A percentile compares a stretch with the other conserved stretches of the same genome.
Conservation (phyloP, 306 rosid species). For the Acacia melanoxylon region DNA sequence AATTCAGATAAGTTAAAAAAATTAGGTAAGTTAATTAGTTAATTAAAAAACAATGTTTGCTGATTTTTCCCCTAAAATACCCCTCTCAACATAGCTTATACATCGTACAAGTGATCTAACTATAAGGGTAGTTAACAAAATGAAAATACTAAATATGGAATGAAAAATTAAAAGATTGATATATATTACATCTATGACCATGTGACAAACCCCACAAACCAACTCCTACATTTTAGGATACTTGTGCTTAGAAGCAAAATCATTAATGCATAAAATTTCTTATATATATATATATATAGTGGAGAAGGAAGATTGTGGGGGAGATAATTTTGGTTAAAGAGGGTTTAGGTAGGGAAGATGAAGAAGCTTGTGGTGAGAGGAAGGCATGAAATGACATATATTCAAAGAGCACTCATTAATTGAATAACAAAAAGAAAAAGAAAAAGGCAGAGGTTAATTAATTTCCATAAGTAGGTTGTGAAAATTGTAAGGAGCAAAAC, state of each 20-base stretch:
- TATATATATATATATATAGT: too few relatives aligned
- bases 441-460: slow-evolving; percentile 11
- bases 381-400: slow-evolving; percentile 30
- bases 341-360: not conserved
- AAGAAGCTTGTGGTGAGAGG: not conserved
- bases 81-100: not conserved
- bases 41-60: not conserved
- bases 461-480: slow-evolving; percentile 13
- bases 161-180: too few relatives aligned
- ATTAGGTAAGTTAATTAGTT: not conserved
- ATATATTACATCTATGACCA: too few relatives aligned
- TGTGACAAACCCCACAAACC: too few relatives aligned
- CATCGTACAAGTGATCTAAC: not conserved
- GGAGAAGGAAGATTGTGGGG: not conserved
- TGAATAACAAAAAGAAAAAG: not conserved
- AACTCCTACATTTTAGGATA: too few relatives aligned
- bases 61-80: not conserved
- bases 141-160: too few relatives aligned
- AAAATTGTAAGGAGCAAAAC: not conserved
- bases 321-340: not conserved
- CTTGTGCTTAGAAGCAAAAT: too few relatives aligned
- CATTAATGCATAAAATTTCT: not conserved
- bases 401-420: slow-evolving; percentile 46
- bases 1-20: not conserved
- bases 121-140: not conserved